These are phyloP conservation scores for Huntiella savannae DNA, from an alignment of 2,329 filamentous ascomycete genomes.

Conservation along the genomic window DNA sequence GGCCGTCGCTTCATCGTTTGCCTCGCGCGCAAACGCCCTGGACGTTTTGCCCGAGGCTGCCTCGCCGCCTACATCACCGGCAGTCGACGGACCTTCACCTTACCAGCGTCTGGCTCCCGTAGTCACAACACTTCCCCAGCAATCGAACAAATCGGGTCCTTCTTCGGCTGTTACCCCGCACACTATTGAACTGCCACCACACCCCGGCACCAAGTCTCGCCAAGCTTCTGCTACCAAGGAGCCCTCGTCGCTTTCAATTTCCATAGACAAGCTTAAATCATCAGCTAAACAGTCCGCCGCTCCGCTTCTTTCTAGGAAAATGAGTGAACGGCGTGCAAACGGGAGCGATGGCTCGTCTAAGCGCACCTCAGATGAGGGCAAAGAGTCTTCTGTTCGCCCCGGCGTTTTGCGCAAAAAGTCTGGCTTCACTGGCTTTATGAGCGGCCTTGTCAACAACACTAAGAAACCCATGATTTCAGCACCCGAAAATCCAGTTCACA, in stretches of 20 bases:
- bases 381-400: conserved; percentile 29
- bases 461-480: conserved; percentile 91
- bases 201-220: neutral
- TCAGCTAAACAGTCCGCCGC: conserved; percentile 4
- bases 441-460: conserved; percentile 62
- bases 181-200: conserved; percentile 1
- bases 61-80: conserved; percentile 8
- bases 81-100: neutral
- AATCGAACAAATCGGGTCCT: neutral
- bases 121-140: neutral
- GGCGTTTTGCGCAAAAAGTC: conserved; percentile 61
- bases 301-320: conserved; percentile 37
- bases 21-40: conserved; percentile 9
- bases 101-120: neutral
- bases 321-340: conserved; percentile 20
- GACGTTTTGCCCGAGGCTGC: conserved; percentile 9
- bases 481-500: conserved; percentile 90
- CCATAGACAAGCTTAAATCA: conserved; percentile 15
- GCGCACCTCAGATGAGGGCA: conserved; percentile 61
- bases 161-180: neutral
- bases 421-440: conserved; percentile 75
- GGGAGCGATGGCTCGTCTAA: conserved; percentile 39
- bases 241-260: conserved; percentile 46
- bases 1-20: conserved; percentile 5
- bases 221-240: neutral